Evolutionary conservation across 305 asterid genomes (phyloP).

Genomic region (Plantago coronopus): DNA sequence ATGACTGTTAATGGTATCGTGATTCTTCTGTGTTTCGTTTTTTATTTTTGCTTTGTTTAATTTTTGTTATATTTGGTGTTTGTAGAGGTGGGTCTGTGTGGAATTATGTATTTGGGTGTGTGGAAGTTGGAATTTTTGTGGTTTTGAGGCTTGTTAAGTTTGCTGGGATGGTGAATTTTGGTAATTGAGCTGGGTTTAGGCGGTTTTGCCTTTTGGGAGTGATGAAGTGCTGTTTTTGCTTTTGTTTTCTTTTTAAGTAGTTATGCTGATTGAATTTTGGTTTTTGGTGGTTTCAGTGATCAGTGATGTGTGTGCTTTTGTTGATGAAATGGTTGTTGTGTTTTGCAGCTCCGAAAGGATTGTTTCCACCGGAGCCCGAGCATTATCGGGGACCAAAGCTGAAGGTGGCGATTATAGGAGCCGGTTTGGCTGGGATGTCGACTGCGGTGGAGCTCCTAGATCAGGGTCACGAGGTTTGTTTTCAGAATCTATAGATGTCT

Average conservation of each 20-base stretch:
- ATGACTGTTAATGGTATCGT: conserved; percentile 82
- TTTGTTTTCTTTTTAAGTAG: background rate
- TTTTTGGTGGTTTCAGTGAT: background rate
- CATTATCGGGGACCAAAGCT: conserved; percentile 92
- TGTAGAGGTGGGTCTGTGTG: background rate
- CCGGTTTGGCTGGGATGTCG: conserved; percentile 99
- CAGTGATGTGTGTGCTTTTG: background rate
- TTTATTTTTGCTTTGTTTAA: background rate
- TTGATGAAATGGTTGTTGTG: conserved; percentile 19
- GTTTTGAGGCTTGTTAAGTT: background rate
- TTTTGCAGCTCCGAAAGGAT: conserved; percentile 94
- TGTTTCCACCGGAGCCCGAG: conserved; percentile 96
- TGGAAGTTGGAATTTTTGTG: background rate
- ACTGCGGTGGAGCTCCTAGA: conserved; percentile 99
- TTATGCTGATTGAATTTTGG: background rate
- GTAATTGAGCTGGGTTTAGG: background rate
- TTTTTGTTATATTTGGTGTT: background rate
- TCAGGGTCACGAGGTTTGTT: conserved; percentile 94
- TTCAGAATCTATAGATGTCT: background rate
- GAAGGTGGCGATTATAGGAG: conserved; percentile 93
- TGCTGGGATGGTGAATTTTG: conserved; percentile 2
- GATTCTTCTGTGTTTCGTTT: background rate
- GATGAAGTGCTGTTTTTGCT: background rate
- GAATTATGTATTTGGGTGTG: background rate
- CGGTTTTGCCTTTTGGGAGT: background rate